These are phyloP conservation scores for Trypanosomatidae sp. DNA, from an alignment of 208 protist genomes.

Conservation along the genomic window DNA sequence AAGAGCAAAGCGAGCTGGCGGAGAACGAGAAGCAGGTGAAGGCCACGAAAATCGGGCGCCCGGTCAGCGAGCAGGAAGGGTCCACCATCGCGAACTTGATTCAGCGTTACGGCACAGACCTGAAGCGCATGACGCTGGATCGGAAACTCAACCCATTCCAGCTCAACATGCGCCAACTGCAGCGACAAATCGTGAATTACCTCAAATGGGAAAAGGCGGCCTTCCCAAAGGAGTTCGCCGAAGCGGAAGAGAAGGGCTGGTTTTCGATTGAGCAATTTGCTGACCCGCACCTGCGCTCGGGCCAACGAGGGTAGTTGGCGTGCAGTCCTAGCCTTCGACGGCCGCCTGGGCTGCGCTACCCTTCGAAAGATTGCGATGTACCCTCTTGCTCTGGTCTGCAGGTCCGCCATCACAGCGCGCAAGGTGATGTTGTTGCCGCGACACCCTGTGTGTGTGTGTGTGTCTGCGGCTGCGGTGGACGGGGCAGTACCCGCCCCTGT, in stretches of 20 bases:
- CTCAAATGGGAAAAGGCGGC: slow-evolving; percentile 75
- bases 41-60: slow-evolving; percentile 48
- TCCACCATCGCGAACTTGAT: slow-evolving; percentile 73
- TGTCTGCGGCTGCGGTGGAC: neutral
- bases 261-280: slow-evolving; percentile 66
- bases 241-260: slow-evolving; percentile 75
- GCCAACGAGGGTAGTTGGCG: slow-evolving; percentile 15
- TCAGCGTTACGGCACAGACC: slow-evolving; percentile 63
- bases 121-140: slow-evolving; percentile 85
- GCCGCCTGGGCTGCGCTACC: neutral
- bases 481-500: neutral
- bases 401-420: neutral
- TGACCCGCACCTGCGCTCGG: slow-evolving; percentile 52
- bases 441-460: neutral
- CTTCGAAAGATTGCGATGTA: neutral
- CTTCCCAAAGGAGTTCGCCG: slow-evolving; percentile 66
- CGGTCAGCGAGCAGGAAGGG: slow-evolving; percentile 78
- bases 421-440: neutral
- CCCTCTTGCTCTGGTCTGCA: neutral
- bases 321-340: neutral
- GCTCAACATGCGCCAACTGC: slow-evolving; percentile 83
- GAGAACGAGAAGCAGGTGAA: slow-evolving; percentile 31
- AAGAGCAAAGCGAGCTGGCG: slow-evolving; percentile 51
- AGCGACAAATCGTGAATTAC: slow-evolving; percentile 85
- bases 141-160: slow-evolving; percentile 83